Base-by-base conservation (phyloP, 164 flowering plant genomes). In the Stephania cephalantha region DNA sequence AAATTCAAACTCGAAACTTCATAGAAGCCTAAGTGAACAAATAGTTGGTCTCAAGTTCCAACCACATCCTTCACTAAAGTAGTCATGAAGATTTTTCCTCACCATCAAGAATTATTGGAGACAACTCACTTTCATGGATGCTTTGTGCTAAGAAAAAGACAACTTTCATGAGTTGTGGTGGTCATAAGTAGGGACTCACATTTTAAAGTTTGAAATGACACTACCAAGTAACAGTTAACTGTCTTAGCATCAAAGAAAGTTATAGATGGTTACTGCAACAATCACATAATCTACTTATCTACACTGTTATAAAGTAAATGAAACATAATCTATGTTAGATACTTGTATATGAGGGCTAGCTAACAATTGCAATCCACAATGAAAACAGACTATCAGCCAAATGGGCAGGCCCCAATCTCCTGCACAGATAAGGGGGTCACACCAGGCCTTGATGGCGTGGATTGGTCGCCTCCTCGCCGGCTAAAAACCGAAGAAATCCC, bases 391-490 rank as follows among this genome's bases (percentile, higher is more conserved):
- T 68, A 15, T 68, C 70, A 68, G 46, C 70, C 70, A 29, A 68
- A 68, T 68, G 46, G 71, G 10, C 25, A 45, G 48, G 22, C 46
- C 8, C 71, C 71, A 46, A 70, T 45, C 63, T 55, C 63, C 17
- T 55, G 63, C 17, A 11, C 63, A 11, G 63, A 55, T 4, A 55
- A 55, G 63, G 63, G 63, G 17, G 18, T 55, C 63, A 55, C 63
- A 55, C 63, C 63, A 12, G 63, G 63, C 63, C 17, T 55, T 55
- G 71, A 12, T 70, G 71, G 17, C 7, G 53, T 48, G 20, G 71
- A 70, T 15, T 70, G 20, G 22, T 70, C 71, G 8, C 53, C 71
- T 70, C 71, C 71, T 70, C 52, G 71, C 22, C 22, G 71, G 71
- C 30, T 70, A 18, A 70, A 18, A 46, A 70, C 53, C 1, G 71